Evolutionary conservation across 164 flowering plant genomes (phyloP), one percentile per base, ranked within the genome.

Genomic region (Vitis riparia): DNA sequence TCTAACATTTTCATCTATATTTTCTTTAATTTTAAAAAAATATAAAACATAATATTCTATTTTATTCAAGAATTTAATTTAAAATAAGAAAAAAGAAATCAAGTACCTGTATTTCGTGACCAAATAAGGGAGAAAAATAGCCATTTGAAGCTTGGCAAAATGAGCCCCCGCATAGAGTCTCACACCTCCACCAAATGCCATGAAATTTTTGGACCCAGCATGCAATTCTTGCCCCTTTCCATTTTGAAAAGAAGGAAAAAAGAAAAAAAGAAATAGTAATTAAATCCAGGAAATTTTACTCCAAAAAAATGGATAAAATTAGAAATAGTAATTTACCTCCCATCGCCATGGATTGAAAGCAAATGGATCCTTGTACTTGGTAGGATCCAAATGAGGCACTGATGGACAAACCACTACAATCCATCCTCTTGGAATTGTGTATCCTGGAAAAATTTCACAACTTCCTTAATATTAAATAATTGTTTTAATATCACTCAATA

Each of bases 181-280:
- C 81, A 81, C 71, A 19, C 86, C 86, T 12, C 84, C 86, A 66
- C 86, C 86, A 65, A 81, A 83, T 51, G 86, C 83, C 81, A 75
- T 81, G 77, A 83, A 83, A 73, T 79, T 72, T 71, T 77, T 83
- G 9, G 81, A 64, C 32, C 67, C 84, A 30, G 75, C 73, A 68
- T 75, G 72, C 48, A 62, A 14, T 67, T 78, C 80, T 53, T 0
- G 16, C 7, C 11, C 5, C 11, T 23, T 23, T 23, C 1, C 27
- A 23, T 23, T 23, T 23, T 23, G 27, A 23, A 23, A 23, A n/a
- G 17, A 23, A 23, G 1, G 2, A 23, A 23, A 23, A 23, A 23
- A 1, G 23, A 23, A 53, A 53, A 11, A 15, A 7, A 53, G 5
- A 11, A 11, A 53, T 5, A 11, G 14, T 9, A 53, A 53, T 9